Evolutionary conservation across 176 grass and related monocot species (phyloP), one percentile per base, ranked within the genome.

Genomic region (Phoenix roebelenii): DNA sequence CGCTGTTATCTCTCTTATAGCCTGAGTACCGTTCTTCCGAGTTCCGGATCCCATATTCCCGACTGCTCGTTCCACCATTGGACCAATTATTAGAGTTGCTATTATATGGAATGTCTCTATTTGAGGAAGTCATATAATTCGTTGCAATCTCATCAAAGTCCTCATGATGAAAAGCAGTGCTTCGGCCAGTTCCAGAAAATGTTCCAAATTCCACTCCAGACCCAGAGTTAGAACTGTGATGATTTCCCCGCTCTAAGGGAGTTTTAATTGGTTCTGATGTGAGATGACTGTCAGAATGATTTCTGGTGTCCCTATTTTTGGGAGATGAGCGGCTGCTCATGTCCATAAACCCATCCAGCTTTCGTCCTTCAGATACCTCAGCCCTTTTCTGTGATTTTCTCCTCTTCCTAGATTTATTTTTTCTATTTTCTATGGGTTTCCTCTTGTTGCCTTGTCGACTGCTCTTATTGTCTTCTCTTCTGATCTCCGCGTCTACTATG

Each of bases 271-370:
- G 55, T 62, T 73, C 14, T 17, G 39, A 53, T 22, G 55, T 58
- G 51, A 60, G 50, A 58, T 65, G n/a, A 39, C 59, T 74, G 44
- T 35, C 60, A 44, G 72, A 35, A 52, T 50, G 58, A 5, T 63
- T 54, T 76, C 17, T 56, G 70, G 58, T 72, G 59, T 76, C 74
- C 17, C 51, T 55, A 5, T 16, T 53, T 18, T 74, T 66, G 64
- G 50, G 18, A 50, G 74, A 26, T 70, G 83, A 88, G 48, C 87
- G 82, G 61, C 52, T 79, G 64, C 49, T 79, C 86, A 77, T 90
- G 70, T 88, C 77, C 58, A 80, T 75, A 23, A 49, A 30, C 53
- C 28, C 63, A 58, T 60, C 59, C 18, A 19, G 22, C 61, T 72
- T 7, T 7, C 16, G 28, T 54, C 25, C 69, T 77, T 68, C 61